Percentiles rank a stretch among this genome's conserved stretches.
phyloP scores from a whole-genome alignment of 345 rosid genomes.

The Eucalyptus brandiana region DNA sequence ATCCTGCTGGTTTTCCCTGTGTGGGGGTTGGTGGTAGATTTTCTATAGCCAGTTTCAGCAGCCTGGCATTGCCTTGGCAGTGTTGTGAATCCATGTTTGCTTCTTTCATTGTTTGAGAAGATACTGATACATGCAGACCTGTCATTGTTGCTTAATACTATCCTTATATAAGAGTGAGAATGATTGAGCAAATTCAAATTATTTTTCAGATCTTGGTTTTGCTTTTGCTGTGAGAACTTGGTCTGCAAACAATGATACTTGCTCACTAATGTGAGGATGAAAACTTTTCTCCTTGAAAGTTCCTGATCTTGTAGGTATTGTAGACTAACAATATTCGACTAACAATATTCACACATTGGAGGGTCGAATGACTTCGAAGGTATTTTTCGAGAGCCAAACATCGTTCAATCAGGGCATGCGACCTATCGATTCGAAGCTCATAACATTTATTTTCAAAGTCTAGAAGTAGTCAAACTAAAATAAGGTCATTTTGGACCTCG shows the following conservation, averaged over 20 bases:
- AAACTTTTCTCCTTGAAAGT: neutral
- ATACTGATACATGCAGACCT: neutral
- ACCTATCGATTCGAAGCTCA: no score
- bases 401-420: accelerated
- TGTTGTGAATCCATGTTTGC: neutral
- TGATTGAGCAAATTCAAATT: neutral
- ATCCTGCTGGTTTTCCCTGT: constrained; percentile 67
- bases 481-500: no score
- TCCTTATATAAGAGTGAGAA: neutral
- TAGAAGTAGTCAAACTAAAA: no score
- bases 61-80: neutral
- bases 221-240: neutral
- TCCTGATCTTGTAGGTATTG: neutral
- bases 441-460: no score
- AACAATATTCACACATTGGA: no score
- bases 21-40: constrained; percentile 56
- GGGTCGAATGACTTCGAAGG: accelerated
- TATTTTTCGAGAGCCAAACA: no score
- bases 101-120: neutral
- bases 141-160: neutral
- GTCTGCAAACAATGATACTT: neutral
- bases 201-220: neutral
- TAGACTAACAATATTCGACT: no score
- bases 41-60: constrained; percentile 16
- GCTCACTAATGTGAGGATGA: neutral